Evolutionary conservation across 768 basidiomycete species (phyloP).

Genomic region (Rhodotorula toruloides): DNA sequence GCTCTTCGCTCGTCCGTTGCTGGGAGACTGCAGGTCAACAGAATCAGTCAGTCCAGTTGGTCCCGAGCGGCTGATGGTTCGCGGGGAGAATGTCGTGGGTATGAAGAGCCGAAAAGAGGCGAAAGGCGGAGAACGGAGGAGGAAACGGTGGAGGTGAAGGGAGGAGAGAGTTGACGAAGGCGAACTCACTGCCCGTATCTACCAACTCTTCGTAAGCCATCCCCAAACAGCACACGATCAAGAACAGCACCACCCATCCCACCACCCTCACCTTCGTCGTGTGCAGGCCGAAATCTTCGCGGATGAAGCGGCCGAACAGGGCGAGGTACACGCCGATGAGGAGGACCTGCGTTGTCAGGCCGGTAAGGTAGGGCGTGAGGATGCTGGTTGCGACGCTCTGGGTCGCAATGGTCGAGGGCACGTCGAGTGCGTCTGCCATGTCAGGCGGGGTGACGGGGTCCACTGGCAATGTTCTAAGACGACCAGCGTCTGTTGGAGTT

Average conservation of each 20-base stretch:
- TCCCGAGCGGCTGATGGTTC: too few relatives aligned
- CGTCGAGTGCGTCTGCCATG: neutral
- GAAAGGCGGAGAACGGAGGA: neutral
- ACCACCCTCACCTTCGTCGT: neutral
- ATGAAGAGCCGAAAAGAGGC: neutral
- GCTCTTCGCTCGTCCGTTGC: neutral
- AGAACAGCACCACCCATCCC: conserved; percentile 13
- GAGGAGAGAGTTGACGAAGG: neutral
- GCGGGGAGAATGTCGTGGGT: too few relatives aligned
- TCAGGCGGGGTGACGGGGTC: too few relatives aligned
- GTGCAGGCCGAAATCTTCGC: neutral
- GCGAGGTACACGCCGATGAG: conserved; percentile 7
- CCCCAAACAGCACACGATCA: neutral
- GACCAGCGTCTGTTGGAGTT: too few relatives aligned
- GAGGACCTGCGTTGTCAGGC: neutral
- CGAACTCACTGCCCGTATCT: conserved; percentile 9
- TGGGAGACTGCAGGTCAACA: neutral
- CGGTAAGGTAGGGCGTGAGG: neutral
- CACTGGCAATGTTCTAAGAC: too few relatives aligned
- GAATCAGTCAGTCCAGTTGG: too few relatives aligned
- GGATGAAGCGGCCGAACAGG: neutral
- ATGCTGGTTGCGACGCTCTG: conserved; percentile 4
- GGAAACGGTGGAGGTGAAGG: neutral
- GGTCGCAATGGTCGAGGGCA: neutral
- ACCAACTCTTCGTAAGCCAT: conserved; percentile 6